Percentiles rank a stretch among this genome's conserved stretches.
These are phyloP conservation scores for Colletotrichum sp. DNA, from an alignment of 2,329 filamentous ascomycete genomes.

Conservation along the genomic window DNA sequence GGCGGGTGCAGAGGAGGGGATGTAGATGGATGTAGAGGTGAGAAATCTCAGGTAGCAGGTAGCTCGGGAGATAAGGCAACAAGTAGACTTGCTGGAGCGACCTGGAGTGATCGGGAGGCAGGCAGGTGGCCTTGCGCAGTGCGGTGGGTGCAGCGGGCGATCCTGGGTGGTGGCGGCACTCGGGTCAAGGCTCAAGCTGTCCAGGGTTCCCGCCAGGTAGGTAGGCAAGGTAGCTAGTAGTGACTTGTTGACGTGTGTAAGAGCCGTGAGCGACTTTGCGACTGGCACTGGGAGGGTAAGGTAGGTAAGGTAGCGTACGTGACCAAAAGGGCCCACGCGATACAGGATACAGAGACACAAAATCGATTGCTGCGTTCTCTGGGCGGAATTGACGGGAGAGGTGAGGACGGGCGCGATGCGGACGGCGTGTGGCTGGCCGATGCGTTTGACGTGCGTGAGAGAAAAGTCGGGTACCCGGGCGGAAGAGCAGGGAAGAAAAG, in stretches of 20 bases:
- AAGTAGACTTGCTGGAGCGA: background rate
- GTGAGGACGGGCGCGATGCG: background rate
- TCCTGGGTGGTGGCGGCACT: slow-evolving; percentile 7
- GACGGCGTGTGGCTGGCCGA: background rate
- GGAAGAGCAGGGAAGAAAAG: background rate
- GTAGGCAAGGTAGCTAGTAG: background rate
- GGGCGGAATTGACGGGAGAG: background rate
- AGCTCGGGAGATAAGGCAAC: background rate
- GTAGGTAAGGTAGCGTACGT: background rate
- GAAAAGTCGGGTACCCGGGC: background rate
- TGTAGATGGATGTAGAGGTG: slow-evolving; percentile 1
- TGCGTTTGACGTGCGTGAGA: slow-evolving; percentile 1
- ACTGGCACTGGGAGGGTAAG: background rate
- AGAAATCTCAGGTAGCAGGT: background rate
- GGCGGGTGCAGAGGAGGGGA: background rate
- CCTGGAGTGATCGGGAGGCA: background rate
- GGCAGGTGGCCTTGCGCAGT: slow-evolving; percentile 3
- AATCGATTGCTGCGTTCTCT: background rate
- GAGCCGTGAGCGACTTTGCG: background rate
- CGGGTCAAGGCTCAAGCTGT: background rate
- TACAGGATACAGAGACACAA: background rate
- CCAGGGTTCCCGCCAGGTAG: background rate
- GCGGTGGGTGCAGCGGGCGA: slow-evolving; percentile 13
- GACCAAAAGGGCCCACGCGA: background rate
- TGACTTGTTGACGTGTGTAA: background rate